A percentile compares a stretch with the other conserved stretches of the same genome.
Conservation (phyloP, 1,139 yeast species). For the Yamadazyma diddensiae region DNA sequence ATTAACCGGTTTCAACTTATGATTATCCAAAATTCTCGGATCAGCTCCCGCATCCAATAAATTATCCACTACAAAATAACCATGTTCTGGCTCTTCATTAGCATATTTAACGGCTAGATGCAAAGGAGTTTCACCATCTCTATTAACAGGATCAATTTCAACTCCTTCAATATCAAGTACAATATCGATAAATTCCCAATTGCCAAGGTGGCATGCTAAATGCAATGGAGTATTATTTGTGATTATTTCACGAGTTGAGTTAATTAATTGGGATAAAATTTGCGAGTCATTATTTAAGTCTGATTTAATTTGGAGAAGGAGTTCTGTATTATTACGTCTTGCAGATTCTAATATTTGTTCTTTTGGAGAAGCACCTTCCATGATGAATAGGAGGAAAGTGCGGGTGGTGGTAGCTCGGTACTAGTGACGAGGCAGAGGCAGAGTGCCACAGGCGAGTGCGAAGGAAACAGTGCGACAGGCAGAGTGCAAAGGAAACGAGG, state of each 20-base stretch:
- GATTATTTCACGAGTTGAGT: constrained; percentile 66
- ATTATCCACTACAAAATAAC: constrained; percentile 73
- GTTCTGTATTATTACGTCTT: constrained; percentile 82
- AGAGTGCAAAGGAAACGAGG: neutral
- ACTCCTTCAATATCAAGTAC: constrained; percentile 87
- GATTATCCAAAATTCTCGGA: constrained; percentile 47
- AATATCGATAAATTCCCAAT: constrained; percentile 81
- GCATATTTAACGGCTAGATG: constrained; percentile 82
- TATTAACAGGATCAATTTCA: constrained; percentile 78
- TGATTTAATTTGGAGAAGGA: constrained; percentile 56
- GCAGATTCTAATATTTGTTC: constrained; percentile 88
- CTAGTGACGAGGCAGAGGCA: no score
- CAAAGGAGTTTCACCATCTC: constrained; percentile 84
- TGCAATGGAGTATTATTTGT: constrained; percentile 84
- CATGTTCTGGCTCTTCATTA: constrained; percentile 80
- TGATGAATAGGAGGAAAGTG: neutral
- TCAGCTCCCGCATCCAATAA: constrained; percentile 92
- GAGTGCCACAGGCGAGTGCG: neutral
- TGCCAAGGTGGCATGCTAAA: constrained; percentile 75
- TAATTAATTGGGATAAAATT: constrained; percentile 59
- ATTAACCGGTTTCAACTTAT: constrained; percentile 68
- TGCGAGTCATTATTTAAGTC: constrained; percentile 43
- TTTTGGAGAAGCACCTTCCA: constrained; percentile 64
- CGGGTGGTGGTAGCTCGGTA: neutral
- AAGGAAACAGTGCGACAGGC: neutral